Evolutionary conservation across 306 rosid genomes (phyloP).

Genomic region (Prunus mira): DNA sequence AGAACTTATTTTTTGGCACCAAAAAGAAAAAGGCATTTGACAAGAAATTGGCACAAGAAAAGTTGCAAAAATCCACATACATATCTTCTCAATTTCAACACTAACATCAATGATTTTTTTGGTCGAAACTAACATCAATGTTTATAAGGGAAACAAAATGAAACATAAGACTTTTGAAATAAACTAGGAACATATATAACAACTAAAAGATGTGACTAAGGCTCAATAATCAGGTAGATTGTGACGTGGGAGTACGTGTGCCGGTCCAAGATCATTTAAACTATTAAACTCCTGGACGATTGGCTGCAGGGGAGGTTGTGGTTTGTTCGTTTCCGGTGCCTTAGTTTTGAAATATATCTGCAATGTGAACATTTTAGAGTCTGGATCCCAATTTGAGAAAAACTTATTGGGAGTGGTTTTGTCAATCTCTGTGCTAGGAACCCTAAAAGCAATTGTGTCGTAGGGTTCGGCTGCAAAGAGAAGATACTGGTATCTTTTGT

Average conservation of each 20-base stretch:
- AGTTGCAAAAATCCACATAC: too few relatives aligned
- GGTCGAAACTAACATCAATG: too few relatives aligned
- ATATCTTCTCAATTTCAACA: too few relatives aligned
- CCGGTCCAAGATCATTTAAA: too few relatives aligned
- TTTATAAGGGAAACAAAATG: neutral
- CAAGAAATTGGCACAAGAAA: too few relatives aligned
- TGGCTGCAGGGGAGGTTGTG: constrained; percentile 62
- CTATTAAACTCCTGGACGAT: constrained; percentile 36
- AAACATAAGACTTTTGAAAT: neutral
- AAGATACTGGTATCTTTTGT: constrained; percentile 82
- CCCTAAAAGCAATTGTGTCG: constrained; percentile 91
- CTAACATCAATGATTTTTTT: too few relatives aligned
- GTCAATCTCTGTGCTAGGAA: constrained; percentile 94
- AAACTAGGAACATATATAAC: neutral
- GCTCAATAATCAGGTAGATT: constrained; percentile 22
- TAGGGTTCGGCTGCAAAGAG: constrained; percentile 93
- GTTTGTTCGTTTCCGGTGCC: constrained; percentile 81
- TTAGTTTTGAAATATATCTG: constrained; percentile 85
- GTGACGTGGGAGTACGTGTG: too few relatives aligned
- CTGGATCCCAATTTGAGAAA: constrained; percentile 98
- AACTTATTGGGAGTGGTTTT: constrained; percentile 78
- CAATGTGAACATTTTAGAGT: constrained; percentile 92
- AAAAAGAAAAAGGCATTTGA: too few relatives aligned
- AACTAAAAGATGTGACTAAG: neutral
- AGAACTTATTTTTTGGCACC: too few relatives aligned